Conservation (phyloP, 2,329 filamentous ascomycete genomes). For the Botryotinia calthae region DNA sequence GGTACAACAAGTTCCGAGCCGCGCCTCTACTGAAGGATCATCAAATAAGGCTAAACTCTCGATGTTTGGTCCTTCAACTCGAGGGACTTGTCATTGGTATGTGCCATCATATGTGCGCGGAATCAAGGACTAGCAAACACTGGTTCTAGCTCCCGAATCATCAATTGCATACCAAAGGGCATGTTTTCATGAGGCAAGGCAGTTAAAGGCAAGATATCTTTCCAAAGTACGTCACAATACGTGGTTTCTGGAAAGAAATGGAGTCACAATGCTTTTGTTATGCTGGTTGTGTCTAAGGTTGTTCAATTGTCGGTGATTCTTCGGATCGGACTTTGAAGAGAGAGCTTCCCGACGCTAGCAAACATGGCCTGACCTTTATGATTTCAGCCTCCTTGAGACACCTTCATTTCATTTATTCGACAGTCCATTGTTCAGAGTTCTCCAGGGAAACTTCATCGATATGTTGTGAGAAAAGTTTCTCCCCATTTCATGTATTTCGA, state of each 20-base stretch:
- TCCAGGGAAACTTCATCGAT: not conserved
- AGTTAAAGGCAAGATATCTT: not conserved
- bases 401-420: not conserved
- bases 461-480: not conserved
- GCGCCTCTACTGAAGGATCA: not conserved
- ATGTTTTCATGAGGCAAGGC: not conserved
- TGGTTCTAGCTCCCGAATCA: not conserved
- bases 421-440: not conserved
- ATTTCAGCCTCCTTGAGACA: not conserved
- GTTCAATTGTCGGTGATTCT: constrained; percentile 7
- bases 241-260: not conserved
- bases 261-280: not conserved
- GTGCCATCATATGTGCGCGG: not conserved
- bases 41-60: too few species aligned
- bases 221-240: not conserved
- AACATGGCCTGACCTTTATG: not conserved
- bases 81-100: not conserved
- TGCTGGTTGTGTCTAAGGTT: not conserved
- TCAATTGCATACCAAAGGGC: not conserved
- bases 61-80: not conserved
- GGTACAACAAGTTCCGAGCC: rapidly evolving
- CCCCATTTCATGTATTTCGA: too few species aligned
- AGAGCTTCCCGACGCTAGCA: not conserved
- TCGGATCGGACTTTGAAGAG: not conserved
- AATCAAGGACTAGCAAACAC: not conserved